Percentiles rank a stretch among this genome's conserved stretches.
Evolutionary conservation across 2,329 filamentous ascomycete genomes (phyloP).

Genomic region (Aspergillus arachidicola): DNA sequence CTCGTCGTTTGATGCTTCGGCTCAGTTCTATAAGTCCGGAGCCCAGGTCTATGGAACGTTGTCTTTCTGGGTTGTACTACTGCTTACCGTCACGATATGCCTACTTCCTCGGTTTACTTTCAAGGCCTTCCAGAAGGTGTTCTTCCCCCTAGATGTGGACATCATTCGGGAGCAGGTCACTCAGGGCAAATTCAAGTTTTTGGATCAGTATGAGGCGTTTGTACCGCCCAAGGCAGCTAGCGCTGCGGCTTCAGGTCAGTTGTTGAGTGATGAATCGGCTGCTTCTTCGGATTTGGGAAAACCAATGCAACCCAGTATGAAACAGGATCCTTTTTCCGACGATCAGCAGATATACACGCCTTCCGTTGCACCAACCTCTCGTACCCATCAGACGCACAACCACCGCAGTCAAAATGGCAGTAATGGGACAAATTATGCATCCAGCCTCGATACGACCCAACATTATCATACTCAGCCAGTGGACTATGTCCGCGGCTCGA

Average conservation of each 20-base stretch:
- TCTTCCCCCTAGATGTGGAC: constrained; percentile 88
- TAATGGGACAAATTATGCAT: constrained; percentile 88
- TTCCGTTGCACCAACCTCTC: constrained; percentile 75
- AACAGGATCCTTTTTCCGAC: constrained; percentile 71
- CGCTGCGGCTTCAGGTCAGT: constrained; percentile 41
- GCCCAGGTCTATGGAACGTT: constrained; percentile 77
- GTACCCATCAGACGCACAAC: constrained; percentile 79
- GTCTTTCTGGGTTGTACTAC: constrained; percentile 82
- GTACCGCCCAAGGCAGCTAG: constrained; percentile 51
- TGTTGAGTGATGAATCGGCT: constrained; percentile 43
- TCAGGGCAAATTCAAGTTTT: constrained; percentile 77
- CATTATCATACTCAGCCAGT: constrained; percentile 61
- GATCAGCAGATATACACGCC: constrained; percentile 92
- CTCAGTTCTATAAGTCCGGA: constrained; percentile 74
- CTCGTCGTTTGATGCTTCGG: constrained; percentile 61
- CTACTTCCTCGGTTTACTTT: constrained; percentile 83
- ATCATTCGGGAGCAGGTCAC: constrained; percentile 92
- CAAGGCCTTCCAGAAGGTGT: constrained; percentile 91
- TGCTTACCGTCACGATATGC: constrained; percentile 78
- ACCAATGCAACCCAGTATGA: constrained; percentile 60
- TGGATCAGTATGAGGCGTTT: constrained; percentile 60
- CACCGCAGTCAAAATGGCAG: constrained; percentile 85
- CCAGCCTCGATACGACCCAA: constrained; percentile 48
- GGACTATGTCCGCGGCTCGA: constrained; percentile 68
- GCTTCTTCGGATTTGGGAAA: constrained; percentile 42